Conservation (phyloP, 345 rosid genomes). For the Anastatica hierochuntica region DNA sequence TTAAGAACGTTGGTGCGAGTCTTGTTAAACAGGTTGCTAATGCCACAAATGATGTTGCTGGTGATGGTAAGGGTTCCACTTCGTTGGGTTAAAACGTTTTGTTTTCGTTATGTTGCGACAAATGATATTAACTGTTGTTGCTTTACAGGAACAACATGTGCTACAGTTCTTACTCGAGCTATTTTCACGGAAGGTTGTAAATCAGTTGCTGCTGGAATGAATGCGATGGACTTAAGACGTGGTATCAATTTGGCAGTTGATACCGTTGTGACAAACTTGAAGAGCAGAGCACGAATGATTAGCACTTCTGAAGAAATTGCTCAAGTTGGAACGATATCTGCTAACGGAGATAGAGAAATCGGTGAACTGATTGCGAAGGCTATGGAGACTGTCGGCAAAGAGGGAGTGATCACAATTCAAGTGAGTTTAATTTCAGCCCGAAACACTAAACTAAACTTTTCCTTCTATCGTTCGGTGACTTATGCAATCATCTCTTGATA, state of each 20-base stretch:
- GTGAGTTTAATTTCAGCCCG: constrained; percentile 33
- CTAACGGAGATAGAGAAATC: constrained; percentile 97
- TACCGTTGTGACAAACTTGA: constrained; percentile 71
- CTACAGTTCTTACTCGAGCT: constrained; percentile 80
- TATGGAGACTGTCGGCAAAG: constrained; percentile 98
- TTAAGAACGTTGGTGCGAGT: constrained; percentile 92
- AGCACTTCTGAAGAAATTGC: constrained; percentile 98
- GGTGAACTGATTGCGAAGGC: constrained; percentile 99
- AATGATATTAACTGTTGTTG: neutral
- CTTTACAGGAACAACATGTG: constrained; percentile 88
- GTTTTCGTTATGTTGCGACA: neutral
- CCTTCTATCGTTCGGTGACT: neutral
- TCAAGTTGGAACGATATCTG: constrained; percentile 93
- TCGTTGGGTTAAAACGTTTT: neutral
- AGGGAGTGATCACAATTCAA: constrained; percentile 93
- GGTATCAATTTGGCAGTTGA: constrained; percentile 95
- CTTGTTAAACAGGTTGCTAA: constrained; percentile 99
- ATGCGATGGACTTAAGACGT: constrained; percentile 89
- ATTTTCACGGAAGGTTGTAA: constrained; percentile 91
- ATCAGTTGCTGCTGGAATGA: constrained; percentile 96
- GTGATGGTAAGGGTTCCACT: constrained; percentile 57
- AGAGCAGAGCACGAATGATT: constrained; percentile 91
- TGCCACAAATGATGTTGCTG: constrained; percentile 92
- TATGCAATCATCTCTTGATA: constrained; percentile 6
- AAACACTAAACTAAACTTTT: neutral